Evolutionary conservation across 352 stramenopile genomes (phyloP).

Genomic region (Salisapilia sapeloensis): DNA sequence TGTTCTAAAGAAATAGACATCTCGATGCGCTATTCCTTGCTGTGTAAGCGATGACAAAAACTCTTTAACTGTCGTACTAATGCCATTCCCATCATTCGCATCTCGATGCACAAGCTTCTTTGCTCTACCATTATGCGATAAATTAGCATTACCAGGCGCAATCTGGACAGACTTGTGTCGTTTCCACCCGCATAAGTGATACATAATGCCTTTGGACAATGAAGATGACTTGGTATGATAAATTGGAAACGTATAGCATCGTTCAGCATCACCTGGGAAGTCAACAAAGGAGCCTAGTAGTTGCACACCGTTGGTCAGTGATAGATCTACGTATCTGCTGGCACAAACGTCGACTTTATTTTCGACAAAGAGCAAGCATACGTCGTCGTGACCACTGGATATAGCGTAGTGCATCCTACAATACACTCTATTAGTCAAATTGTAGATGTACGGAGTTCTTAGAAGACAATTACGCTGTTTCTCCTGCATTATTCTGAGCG

Average conservation of each 20-base stretch:
- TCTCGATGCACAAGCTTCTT: constrained; percentile 1
- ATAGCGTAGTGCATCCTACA: constrained; percentile 63
- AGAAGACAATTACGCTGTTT: constrained; percentile 36
- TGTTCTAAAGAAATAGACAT: constrained; percentile 53
- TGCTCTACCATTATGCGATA: constrained; percentile 3
- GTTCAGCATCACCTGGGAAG: constrained; percentile 16
- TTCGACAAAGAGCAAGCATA: constrained; percentile 41
- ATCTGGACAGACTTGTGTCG: too few relatives aligned
- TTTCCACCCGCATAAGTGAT: too few relatives aligned
- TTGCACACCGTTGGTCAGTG: constrained; percentile 25
- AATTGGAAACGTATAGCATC: constrained; percentile 45
- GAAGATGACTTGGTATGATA: constrained; percentile 17
- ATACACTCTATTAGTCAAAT: background rate
- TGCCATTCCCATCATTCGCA: constrained; percentile 4
- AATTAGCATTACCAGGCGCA: too few relatives aligned
- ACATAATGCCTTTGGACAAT: constrained; percentile 2
- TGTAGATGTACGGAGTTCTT: background rate
- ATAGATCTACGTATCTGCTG: constrained; percentile 34
- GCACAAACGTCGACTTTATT: constrained; percentile 46
- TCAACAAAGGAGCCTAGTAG: constrained; percentile 47
- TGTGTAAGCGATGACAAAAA: constrained; percentile 30
- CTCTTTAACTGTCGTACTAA: constrained; percentile 29
- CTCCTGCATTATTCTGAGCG: constrained; percentile 53
- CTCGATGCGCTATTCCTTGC: constrained; percentile 26
- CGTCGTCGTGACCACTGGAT: constrained; percentile 47